Evolutionary conservation across 805 yeast genomes (phyloP), one percentile per base, ranked within the genome.

Genomic region (Yarrowia sp.): DNA sequence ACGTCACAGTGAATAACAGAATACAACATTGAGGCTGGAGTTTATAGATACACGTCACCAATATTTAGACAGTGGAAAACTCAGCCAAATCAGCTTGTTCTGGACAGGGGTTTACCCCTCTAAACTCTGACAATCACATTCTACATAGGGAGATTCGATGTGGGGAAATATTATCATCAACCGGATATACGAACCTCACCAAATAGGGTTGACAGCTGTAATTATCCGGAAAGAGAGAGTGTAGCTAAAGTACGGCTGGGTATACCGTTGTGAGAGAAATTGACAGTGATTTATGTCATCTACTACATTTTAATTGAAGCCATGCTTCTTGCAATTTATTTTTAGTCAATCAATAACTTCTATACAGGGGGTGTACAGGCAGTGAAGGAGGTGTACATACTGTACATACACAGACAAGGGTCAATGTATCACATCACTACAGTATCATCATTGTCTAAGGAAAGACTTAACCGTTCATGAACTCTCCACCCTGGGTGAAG

Each of bases 381-480:
- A 48, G 36, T 28, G 52, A 36, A 16, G 41, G 22, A 41, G 41
- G 24, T 6, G 30, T 32, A n/a, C n/a, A n/a, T n/a, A n/a, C n/a
- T n/a, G n/a, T n/a, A n/a, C n/a, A n/a, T n/a, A n/a, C n/a, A n/a
- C n/a, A n/a, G n/a, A n/a, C n/a, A n/a, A n/a, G n/a, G n/a, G n/a
- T n/a, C n/a, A n/a, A n/a, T n/a, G n/a, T n/a, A n/a, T n/a, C n/a
- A n/a, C n/a, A n/a, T n/a, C n/a, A n/a, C n/a, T n/a, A n/a, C n/a
- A n/a, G n/a, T n/a, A n/a, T n/a, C n/a, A n/a, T n/a, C n/a, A n/a
- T n/a, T n/a, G n/a, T n/a, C n/a, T n/a, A n/a, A n/a, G n/a, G n/a
- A n/a, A n/a, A n/a, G n/a, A n/a, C n/a, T n/a, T 38, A 54, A 28
- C 61, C 61, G 9, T 54, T 38, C 61, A 54, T 54, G 14, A 54